Percentiles rank a stretch among this genome's conserved stretches.
These are phyloP conservation scores for Trypanosoma lewisi DNA, from an alignment of 208 protist genomes.

Conservation along the genomic window DNA sequence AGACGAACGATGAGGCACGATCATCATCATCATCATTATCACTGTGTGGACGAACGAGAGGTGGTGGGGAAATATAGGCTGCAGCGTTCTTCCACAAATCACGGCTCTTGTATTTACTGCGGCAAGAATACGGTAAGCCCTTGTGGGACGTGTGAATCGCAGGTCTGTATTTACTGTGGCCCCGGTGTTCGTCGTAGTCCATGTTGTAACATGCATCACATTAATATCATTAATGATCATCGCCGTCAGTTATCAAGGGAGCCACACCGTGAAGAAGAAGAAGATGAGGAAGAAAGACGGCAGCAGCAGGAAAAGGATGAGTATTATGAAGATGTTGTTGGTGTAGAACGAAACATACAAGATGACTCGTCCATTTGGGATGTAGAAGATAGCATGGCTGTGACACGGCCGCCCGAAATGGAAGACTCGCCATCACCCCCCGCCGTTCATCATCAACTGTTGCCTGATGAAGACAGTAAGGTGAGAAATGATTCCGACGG, in stretches of 20 bases:
- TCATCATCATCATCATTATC: too few relatives aligned
- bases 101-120: conserved; percentile 40
- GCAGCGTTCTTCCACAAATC: conserved; percentile 25
- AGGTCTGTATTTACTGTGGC: conserved; percentile 61
- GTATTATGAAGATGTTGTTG: neutral
- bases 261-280: neutral
- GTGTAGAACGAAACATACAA: neutral
- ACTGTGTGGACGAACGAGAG: too few relatives aligned
- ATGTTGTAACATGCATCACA: conserved; percentile 18
- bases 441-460: neutral
- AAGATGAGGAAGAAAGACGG: neutral
- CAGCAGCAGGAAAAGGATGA: too few relatives aligned
- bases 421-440: neutral
- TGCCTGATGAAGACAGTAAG: conserved; percentile 4
- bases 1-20: neutral
- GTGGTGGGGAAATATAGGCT: too few relatives aligned
- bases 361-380: conserved; percentile 1
- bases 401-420: neutral
- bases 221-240: conserved; percentile 6
- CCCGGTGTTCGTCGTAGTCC: conserved; percentile 2
- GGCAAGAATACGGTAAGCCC: conserved; percentile 36
- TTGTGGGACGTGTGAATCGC: conserved; percentile 43
- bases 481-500: neutral
- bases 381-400: neutral
- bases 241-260: neutral